Percentiles rank a stretch among this genome's conserved stretches.
phyloP scores from a whole-genome alignment of 2,329 filamentous ascomycete genomes.

The Trichothecium roseum region DNA sequence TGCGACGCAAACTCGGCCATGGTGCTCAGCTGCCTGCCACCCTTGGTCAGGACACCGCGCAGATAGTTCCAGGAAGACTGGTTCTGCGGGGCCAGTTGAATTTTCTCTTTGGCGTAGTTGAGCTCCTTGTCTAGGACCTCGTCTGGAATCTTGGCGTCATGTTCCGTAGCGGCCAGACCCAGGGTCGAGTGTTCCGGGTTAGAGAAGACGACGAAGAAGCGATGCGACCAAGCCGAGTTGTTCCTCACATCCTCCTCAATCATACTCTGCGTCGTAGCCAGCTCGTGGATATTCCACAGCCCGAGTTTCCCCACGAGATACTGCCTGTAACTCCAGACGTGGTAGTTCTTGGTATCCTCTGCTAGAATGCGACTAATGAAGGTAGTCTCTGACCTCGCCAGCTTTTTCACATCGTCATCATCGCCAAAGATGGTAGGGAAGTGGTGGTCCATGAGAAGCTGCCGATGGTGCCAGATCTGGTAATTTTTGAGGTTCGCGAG shows the following conservation, averaged over 20 bases:
- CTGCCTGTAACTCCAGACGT: conserved; percentile 94
- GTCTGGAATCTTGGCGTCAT: conserved; percentile 46
- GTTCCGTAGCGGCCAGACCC: conserved; percentile 36
- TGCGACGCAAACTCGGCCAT: conserved; percentile 37
- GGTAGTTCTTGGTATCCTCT: conserved; percentile 92
- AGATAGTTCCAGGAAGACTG: conserved; percentile 92
- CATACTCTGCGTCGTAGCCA: conserved; percentile 60
- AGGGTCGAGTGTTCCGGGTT: conserved; percentile 40
- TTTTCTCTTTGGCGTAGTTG: conserved; percentile 61
- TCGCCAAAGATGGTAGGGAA: conserved; percentile 50
- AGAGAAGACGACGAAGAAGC: conserved; percentile 84
- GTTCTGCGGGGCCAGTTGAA: conserved; percentile 79
- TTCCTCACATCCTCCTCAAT: conserved; percentile 79
- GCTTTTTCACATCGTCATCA: conserved; percentile 40
- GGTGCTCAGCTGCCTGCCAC: conserved; percentile 36
- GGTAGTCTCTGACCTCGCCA: conserved; percentile 55
- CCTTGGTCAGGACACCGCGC: conserved; percentile 61
- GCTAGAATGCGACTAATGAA: conserved; percentile 76
- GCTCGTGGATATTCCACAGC: conserved; percentile 61
- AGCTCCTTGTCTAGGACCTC: conserved; percentile 65
- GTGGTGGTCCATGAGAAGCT: conserved; percentile 52
- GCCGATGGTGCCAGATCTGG: conserved; percentile 83
- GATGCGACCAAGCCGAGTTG: conserved; percentile 96
- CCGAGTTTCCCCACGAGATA: conserved; percentile 54
- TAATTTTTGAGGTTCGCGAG: conserved; percentile 91